Evolutionary conservation across 179 eudicot species (phyloP).

Genomic region (Spergularia azorica): DNA sequence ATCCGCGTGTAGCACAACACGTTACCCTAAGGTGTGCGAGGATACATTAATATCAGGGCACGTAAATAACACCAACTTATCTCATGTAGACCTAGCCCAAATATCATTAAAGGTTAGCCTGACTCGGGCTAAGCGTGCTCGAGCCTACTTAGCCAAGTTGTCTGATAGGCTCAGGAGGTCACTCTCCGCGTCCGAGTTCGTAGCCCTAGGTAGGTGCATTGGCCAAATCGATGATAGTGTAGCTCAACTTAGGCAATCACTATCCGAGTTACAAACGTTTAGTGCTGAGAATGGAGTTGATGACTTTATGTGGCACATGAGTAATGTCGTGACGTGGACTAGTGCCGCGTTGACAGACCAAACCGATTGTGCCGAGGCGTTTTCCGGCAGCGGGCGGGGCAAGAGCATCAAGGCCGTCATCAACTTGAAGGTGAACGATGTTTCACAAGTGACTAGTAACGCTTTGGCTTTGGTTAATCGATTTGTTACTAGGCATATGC

Average conservation of each 20-base stretch:
- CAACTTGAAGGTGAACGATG: constrained; percentile 51
- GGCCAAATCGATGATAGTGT: constrained; percentile 56
- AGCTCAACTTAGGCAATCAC: constrained; percentile 47
- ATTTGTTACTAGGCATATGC: constrained; percentile 40
- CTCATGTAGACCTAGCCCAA: constrained; percentile 54
- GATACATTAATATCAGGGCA: constrained; percentile 16
- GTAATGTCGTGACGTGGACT: constrained; percentile 61
- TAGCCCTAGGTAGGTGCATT: constrained; percentile 48
- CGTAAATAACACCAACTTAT: constrained; percentile 29
- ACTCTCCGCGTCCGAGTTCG: constrained; percentile 30
- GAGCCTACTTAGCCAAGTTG: constrained; percentile 44
- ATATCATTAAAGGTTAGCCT: constrained; percentile 51
- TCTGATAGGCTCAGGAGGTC: constrained; percentile 31
- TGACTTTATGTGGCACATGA: constrained; percentile 53
- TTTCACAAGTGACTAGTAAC: constrained; percentile 58
- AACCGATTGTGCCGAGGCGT: constrained; percentile 46
- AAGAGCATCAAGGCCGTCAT: constrained; percentile 43
- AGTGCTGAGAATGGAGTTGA: constrained; percentile 30
- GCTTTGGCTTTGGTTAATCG: constrained; percentile 62
- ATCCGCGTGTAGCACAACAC: constrained; percentile 43
- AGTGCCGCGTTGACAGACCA: constrained; percentile 63
- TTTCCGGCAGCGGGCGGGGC: constrained; percentile 38
- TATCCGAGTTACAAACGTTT: constrained; percentile 45
- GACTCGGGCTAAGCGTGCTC: constrained; percentile 40
- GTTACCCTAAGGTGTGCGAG: constrained; percentile 42